Base-by-base conservation (phyloP, 2,329 filamentous ascomycete species). In the Penicillium sp. region DNA sequence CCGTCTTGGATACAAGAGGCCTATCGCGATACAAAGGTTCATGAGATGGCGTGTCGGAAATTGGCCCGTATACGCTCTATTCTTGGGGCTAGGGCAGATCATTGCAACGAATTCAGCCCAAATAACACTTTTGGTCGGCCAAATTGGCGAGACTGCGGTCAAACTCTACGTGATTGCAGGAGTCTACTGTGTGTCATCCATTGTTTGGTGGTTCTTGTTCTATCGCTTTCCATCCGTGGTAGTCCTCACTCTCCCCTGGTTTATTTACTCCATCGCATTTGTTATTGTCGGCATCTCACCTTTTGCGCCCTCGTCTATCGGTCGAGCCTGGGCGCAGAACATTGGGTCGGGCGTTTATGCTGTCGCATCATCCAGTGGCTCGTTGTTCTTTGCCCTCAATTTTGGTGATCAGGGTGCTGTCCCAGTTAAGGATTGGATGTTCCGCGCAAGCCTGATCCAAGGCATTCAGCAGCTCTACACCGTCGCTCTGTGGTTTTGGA, bases 81-180 rank as follows among this genome's bases (percentile, higher is more conserved):
- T 88, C 47, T 79, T 88, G 19, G 84, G 84, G 7, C 76, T 86
- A 35, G 83, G 84, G 24, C 85, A 88, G 64, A 84, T 88, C 58
- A 82, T 88, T 48, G 84, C 86, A 1, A 83, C 84, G 55, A 88
- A 87, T 70, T 87, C 84, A 0, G 87, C 88, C 71, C 86, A 89
- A 67, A 85, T 89, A 65, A 87, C 85, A 0, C 78, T 89, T n/a
- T 77, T 89, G 21, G 85, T 84, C 0, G 86, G 86, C 19, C 81
- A 86, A 62, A 77, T 85, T 21, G 85, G 84, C 54, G 79, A 88
- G 68, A 80, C 81, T 2, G 82, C 85, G 3, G 70, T 75, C 27
- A 84, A 86, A 64, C 76, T 88, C 0, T 88, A 88, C 70, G 78
- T 79, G 48, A 82, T 87, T 37, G 84, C 84, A 1, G 80, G 77